These are phyloP conservation scores for Phialophora tarda DNA, from an alignment of 2,329 filamentous ascomycete species.

Conservation along the genomic window DNA sequence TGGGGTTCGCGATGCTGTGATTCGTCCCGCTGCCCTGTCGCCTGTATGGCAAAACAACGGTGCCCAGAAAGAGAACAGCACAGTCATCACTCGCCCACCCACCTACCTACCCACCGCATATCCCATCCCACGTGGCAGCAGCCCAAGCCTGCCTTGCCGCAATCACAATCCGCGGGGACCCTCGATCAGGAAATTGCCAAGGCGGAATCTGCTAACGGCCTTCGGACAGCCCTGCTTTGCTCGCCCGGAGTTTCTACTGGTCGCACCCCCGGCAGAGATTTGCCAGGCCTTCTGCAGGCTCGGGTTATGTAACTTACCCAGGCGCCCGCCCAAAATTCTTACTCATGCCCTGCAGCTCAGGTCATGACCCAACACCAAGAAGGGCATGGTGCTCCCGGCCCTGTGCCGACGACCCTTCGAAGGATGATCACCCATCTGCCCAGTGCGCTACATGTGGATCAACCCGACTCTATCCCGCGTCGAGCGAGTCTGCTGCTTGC, in stretches of 20 bases:
- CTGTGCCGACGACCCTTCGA: slow-evolving; percentile 1
- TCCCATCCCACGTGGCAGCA: not conserved
- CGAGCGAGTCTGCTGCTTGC: not conserved
- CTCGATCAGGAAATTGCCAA: not conserved
- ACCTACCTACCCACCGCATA: not conserved
- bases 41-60: not conserved
- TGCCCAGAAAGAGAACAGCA: not conserved
- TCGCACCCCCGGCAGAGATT: not conserved
- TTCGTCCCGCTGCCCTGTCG: not conserved
- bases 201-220: not conserved
- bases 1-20: not conserved
- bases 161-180: not conserved
- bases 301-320: slow-evolving; percentile 19
- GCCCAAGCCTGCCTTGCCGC: not conserved
- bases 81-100: not conserved
- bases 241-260: not conserved
- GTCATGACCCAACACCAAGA: slow-evolving; percentile 18
- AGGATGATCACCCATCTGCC: not conserved
- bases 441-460: not conserved
- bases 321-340: slow-evolving; percentile 6
- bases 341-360: slow-evolving; percentile 20
- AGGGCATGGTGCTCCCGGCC: not conserved
- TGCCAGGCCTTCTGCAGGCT: not conserved
- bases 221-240: not conserved
- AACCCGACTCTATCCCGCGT: slow-evolving; percentile 1